Conservation (phyloP, 371 early-diverging fungal species). For the Haplosporangium sp. region DNA sequence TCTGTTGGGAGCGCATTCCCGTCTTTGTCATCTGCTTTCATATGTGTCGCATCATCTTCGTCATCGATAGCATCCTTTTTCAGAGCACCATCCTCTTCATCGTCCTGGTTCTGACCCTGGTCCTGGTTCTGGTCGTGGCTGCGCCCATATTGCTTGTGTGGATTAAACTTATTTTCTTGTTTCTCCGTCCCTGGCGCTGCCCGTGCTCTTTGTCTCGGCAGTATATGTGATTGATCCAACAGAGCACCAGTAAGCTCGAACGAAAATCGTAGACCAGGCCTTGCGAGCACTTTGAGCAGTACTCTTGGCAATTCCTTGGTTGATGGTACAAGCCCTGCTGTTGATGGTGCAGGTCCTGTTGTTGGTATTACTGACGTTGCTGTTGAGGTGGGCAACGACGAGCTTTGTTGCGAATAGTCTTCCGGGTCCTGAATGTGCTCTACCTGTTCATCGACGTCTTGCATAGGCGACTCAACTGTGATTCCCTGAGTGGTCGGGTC, state of each 20-base stretch:
- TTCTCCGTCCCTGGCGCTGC: constrained; percentile 6
- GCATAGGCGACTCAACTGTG: constrained; percentile 7
- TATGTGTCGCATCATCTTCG: neutral
- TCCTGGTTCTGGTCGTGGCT: neutral
- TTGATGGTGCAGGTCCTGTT: neutral
- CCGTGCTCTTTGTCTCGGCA: constrained; percentile 7
- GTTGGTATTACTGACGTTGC: constrained; percentile 1
- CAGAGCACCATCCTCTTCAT: neutral
- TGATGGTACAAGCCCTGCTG: neutral
- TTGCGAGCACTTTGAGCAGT: constrained; percentile 29
- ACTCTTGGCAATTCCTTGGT: constrained; percentile 13
- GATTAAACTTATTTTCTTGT: constrained; percentile 3
- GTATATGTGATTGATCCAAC: constrained; percentile 21
- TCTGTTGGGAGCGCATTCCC: neutral
- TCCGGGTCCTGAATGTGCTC: constrained; percentile 24
- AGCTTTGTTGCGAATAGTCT: neutral
- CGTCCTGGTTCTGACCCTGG: neutral
- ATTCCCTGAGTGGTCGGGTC: constrained; percentile 10
- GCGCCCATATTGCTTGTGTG: constrained; percentile 2
- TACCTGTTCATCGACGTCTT: neutral
- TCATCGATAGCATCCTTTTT: neutral
- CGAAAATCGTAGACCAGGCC: constrained; percentile 19
- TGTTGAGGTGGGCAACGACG: neutral
- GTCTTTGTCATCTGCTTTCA: neutral
- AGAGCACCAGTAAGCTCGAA: constrained; percentile 33